phyloP scores from a whole-genome alignment of 192 early-diverging fungal genomes.

The Coemansia sp. region DNA sequence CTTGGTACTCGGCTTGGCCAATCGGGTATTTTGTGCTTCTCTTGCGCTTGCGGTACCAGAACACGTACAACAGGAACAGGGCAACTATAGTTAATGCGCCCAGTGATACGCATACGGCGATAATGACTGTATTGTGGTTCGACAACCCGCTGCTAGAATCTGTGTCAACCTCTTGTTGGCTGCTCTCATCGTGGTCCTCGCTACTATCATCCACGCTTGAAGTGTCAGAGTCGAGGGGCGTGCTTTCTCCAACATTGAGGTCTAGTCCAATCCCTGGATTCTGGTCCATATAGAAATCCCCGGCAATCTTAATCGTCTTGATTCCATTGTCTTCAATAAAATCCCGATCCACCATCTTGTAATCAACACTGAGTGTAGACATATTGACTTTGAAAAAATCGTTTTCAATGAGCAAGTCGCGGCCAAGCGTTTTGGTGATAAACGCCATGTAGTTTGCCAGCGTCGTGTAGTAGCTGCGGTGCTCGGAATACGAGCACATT shows the following conservation, averaged over 20 bases:
- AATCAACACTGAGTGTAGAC: neutral
- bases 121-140: neutral
- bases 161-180: too few relatives aligned
- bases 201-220: neutral
- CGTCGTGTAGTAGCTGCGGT: conserved; percentile 1
- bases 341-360: neutral
- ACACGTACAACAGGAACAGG: neutral
- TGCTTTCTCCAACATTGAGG: neutral
- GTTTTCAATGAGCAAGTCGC: neutral
- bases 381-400: neutral
- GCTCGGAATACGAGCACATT: neutral
- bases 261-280: neutral
- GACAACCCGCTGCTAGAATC: neutral
- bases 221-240: neutral
- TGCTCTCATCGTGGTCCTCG: too few relatives aligned
- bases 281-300: neutral
- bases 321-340: neutral
- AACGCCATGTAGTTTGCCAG: conserved; percentile 3
- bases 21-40: neutral
- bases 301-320: neutral
- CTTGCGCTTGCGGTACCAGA: neutral
- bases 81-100: neutral
- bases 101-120: neutral
- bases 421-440: neutral
- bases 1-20: conserved; percentile 1